Evolutionary conservation across 1,284 basidiomycete species (phyloP).

Genomic region (Ceratobasidium sp.): DNA sequence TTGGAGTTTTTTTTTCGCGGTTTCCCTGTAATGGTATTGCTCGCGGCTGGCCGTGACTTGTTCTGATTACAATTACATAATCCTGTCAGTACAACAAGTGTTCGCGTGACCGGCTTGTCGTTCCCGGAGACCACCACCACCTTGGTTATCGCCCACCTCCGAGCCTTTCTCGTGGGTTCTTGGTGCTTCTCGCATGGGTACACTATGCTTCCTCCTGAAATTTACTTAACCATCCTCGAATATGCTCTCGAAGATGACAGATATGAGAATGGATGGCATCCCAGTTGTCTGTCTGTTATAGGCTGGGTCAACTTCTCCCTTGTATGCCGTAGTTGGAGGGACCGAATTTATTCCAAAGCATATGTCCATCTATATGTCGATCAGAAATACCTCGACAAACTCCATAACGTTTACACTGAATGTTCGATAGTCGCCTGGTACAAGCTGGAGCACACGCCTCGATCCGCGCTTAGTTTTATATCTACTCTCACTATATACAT

Average conservation of each 20-base stretch:
- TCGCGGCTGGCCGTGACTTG: too few species aligned
- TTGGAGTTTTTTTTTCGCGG: too few species aligned
- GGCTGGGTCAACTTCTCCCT: conserved; percentile 9
- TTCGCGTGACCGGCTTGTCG: too few species aligned
- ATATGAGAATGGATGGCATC: background rate
- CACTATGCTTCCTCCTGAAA: conserved; percentile 6
- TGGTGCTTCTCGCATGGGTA: too few species aligned
- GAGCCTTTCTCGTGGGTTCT: too few species aligned
- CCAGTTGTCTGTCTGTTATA: background rate
- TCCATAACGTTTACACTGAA: background rate
- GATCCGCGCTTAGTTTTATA: background rate
- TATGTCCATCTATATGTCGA: background rate
- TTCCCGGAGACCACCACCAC: too few species aligned
- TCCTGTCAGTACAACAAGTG: too few species aligned
- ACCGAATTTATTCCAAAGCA: background rate
- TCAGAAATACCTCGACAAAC: background rate
- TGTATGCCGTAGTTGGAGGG: conserved; percentile 1
- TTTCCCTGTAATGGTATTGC: too few species aligned
- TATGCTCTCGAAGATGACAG: background rate
- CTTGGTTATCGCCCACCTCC: too few species aligned
- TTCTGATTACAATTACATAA: too few species aligned
- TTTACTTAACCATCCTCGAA: background rate
- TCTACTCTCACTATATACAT: background rate
- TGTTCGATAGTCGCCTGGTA: too few species aligned
- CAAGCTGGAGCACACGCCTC: background rate